phyloP scores from a whole-genome alignment of 2,329 filamentous ascomycete genomes.

The Fusarium mangiferae region DNA sequence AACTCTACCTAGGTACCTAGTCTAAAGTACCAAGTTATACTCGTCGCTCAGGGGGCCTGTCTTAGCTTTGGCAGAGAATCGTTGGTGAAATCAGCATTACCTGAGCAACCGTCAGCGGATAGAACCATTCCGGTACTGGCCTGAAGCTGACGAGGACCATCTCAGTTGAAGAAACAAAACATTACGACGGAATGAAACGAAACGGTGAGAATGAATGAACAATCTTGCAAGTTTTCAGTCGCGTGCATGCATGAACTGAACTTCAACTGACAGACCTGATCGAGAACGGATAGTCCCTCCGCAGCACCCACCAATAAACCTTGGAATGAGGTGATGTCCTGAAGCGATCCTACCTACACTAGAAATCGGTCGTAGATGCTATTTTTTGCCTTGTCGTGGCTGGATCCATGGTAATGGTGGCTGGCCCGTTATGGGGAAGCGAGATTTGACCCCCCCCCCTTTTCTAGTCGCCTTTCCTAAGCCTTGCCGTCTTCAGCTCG shows the following conservation, averaged over 20 bases:
- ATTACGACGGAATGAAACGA: slow-evolving; percentile 19
- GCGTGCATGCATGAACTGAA: slow-evolving; percentile 18
- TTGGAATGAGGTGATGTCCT: slow-evolving; percentile 14
- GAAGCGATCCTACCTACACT: slow-evolving; percentile 20
- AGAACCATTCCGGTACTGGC: slow-evolving; percentile 2
- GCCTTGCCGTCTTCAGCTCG: neutral
- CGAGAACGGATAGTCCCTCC: neutral
- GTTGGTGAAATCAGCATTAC: neutral
- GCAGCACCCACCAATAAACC: neutral
- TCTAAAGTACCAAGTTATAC: neutral
- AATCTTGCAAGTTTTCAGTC: neutral
- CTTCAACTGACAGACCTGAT: slow-evolving; percentile 5
- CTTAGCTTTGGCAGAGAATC: neutral
- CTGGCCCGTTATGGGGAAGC: slow-evolving; percentile 37
- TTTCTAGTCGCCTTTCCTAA: slow-evolving; percentile 6
- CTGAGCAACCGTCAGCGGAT: slow-evolving; percentile 9
- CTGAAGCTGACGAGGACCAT: slow-evolving; percentile 33
- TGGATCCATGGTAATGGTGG: slow-evolving; percentile 5
- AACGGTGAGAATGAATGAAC: slow-evolving; percentile 27
- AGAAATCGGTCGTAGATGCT: slow-evolving; percentile 4
- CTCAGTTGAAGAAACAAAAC: slow-evolving; percentile 25
- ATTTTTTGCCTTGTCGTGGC: slow-evolving; percentile 11
- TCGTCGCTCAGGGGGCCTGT: neutral
- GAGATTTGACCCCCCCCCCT: slow-evolving; percentile 34
- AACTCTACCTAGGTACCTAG: no score